phyloP scores from a whole-genome alignment of 352 stramenopile species.

The Globisporangium megalacanthum region DNA sequence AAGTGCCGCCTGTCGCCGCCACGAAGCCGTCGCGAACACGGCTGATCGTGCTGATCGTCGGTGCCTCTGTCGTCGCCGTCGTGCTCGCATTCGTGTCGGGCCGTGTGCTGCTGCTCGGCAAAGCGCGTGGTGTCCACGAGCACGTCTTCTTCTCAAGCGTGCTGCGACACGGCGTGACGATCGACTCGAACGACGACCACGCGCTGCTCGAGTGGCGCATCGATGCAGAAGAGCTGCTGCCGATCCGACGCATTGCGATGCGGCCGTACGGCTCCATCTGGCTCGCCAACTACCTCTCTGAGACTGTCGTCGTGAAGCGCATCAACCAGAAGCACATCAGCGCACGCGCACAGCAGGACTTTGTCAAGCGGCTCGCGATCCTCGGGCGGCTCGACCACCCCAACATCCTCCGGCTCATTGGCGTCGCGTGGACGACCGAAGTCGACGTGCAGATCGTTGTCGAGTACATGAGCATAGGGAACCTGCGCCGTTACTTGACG shows the following conservation, averaged over 20 bases:
- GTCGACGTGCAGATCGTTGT: slow-evolving; percentile 58
- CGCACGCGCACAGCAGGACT: slow-evolving; percentile 18
- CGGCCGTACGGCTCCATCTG: slow-evolving; percentile 16
- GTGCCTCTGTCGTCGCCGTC: slow-evolving; percentile 9
- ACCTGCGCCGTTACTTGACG: slow-evolving; percentile 48
- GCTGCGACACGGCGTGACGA: slow-evolving; percentile 10
- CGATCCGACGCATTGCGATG: slow-evolving; percentile 13
- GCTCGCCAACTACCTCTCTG: slow-evolving; percentile 13
- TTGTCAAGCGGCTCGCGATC: slow-evolving; percentile 69
- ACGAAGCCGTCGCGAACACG: neutral
- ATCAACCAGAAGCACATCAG: slow-evolving; percentile 21
- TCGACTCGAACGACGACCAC: slow-evolving; percentile 15
- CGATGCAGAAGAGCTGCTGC: slow-evolving; percentile 13
- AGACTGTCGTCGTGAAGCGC: slow-evolving; percentile 16
- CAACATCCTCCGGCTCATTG: slow-evolving; percentile 79
- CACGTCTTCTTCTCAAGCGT: too few relatives aligned
- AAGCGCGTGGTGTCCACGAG: slow-evolving; percentile 3
- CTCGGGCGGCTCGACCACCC: slow-evolving; percentile 55
- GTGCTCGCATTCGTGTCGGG: slow-evolving; percentile 5
- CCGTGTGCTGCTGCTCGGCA: neutral
- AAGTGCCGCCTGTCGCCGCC: neutral
- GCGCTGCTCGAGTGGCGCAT: slow-evolving; percentile 10
- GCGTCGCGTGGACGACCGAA: slow-evolving; percentile 56
- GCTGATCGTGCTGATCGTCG: slow-evolving; percentile 7
- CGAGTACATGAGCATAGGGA: slow-evolving; percentile 68